Conservation (phyloP, 345 rosid genomes). For the Eutrema japonicum region DNA sequence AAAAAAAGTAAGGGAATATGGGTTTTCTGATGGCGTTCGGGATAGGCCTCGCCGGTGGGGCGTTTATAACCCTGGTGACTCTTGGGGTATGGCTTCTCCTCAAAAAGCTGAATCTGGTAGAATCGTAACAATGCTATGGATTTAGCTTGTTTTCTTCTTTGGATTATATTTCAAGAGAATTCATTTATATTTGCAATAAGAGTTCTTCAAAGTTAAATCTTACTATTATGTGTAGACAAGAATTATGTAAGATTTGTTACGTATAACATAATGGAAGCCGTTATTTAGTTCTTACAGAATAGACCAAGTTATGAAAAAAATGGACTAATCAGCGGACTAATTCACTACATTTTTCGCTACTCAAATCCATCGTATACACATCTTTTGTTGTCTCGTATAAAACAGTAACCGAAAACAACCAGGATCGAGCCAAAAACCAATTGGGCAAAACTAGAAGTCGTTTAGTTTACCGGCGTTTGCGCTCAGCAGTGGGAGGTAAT, state of each 20-base stretch:
- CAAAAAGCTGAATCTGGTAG: background rate
- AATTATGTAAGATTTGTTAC: background rate
- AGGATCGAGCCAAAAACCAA: background rate
- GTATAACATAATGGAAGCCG: too few species aligned
- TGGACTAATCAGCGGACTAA: too few species aligned
- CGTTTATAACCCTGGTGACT: background rate
- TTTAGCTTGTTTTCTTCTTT: background rate
- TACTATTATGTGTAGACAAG: background rate
- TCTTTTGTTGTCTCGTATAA: background rate
- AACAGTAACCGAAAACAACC: background rate
- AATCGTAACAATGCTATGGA: background rate
- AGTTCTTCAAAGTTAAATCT: background rate
- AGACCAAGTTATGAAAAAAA: too few species aligned
- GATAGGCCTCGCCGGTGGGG: constrained; percentile 3
- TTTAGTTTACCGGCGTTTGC: constrained; percentile 40
- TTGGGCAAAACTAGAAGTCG: background rate
- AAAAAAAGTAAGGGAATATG: background rate
- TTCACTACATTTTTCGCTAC: background rate
- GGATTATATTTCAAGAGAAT: background rate
- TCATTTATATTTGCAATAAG: background rate
- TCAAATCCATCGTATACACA: background rate
- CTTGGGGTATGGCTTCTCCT: background rate
- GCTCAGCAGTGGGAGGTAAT: constrained; percentile 69
- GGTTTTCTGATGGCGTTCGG: background rate
- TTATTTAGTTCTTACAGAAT: too few species aligned